Percentiles rank a stretch among this genome's conserved stretches.
phyloP scores from a whole-genome alignment of 768 basidiomycete genomes.

The Grammothele lineata region DNA sequence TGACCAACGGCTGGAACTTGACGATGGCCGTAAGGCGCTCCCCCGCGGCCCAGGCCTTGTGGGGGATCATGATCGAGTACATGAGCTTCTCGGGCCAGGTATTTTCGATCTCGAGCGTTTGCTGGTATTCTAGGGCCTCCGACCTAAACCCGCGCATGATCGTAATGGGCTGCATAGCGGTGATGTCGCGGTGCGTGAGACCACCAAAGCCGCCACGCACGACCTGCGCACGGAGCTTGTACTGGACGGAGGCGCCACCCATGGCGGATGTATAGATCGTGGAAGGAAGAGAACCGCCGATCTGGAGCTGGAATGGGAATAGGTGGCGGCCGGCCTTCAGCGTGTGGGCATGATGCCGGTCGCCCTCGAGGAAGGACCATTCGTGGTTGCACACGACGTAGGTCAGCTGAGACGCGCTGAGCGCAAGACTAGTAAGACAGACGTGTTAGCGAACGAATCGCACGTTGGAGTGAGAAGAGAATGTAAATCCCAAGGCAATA shows the following conservation, averaged over 20 bases:
- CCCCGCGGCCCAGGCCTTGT: conserved; percentile 93
- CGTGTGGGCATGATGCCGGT: conserved; percentile 74
- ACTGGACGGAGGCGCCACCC: conserved; percentile 67
- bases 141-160: conserved; percentile 70
- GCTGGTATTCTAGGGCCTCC: conserved; percentile 92
- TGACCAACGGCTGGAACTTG: conserved; percentile 83
- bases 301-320: conserved; percentile 87
- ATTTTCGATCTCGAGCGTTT: conserved; percentile 92
- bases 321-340: conserved; percentile 93
- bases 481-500: not conserved
- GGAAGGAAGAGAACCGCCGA: conserved; percentile 85
- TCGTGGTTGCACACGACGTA: conserved; percentile 77
- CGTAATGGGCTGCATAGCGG: conserved; percentile 54
- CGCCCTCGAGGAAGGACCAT: conserved; percentile 90
- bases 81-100: conserved; percentile 97
- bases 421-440: conserved; percentile 18
- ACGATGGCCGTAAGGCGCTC: conserved; percentile 77
- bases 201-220: conserved; percentile 70
- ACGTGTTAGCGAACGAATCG: conserved; percentile 3
- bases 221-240: conserved; percentile 88
- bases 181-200: conserved; percentile 49
- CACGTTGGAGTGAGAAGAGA: not conserved
- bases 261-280: conserved; percentile 52
- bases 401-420: conserved; percentile 44
- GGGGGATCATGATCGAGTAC: conserved; percentile 91